A percentile compares a stretch with the other conserved stretches of the same genome.
These are phyloP conservation scores for Phyllachora maydis DNA, from an alignment of 2,329 filamentous ascomycete genomes.

Conservation along the genomic window DNA sequence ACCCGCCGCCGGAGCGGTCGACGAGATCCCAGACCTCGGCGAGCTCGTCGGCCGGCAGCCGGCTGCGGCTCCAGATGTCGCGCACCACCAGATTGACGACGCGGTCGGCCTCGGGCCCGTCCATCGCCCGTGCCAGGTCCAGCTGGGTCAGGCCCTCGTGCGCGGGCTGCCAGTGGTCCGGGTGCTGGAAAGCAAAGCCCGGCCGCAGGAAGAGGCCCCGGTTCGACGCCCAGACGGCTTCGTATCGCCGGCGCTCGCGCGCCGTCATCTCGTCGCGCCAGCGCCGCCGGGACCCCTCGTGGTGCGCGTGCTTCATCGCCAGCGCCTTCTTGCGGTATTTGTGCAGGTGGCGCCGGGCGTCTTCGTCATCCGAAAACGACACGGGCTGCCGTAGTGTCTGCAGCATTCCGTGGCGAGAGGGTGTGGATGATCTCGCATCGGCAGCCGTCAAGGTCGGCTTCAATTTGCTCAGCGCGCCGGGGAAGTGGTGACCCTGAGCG, in stretches of 20 bases:
- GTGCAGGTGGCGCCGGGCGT: conserved; percentile 26
- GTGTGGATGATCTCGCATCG: too few relatives aligned
- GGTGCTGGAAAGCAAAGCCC: conserved; percentile 2
- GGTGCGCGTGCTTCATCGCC: conserved; percentile 51
- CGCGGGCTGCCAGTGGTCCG: conserved; percentile 2
- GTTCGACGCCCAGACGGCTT: conserved; percentile 72
- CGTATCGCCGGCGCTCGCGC: conserved; percentile 59
- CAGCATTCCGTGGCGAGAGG: too few relatives aligned
- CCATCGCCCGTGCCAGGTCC: conserved; percentile 2
- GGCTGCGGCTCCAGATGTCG: conserved; percentile 56
- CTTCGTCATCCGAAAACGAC: conserved; percentile 28
- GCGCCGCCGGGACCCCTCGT: conserved; percentile 53
- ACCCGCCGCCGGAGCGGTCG: conserved; percentile 30
- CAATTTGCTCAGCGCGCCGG: too few relatives aligned
- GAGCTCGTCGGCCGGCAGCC: conserved; percentile 46
- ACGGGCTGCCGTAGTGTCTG: conserved; percentile 43
- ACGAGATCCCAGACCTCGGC: conserved; percentile 64
- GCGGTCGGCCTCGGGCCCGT: conserved; percentile 16
- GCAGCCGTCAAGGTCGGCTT: too few relatives aligned
- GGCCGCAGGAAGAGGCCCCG: conserved; percentile 29
- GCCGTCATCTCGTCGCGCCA: conserved; percentile 60
- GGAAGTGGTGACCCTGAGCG: conserved; percentile 11
- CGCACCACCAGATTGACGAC: conserved; percentile 49
- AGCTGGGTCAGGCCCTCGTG: conserved; percentile 1
- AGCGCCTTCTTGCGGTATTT: conserved; percentile 18